phyloP scores from a whole-genome alignment of 2,329 filamentous ascomycete genomes.

The Colletotrichum brevisporum region DNA sequence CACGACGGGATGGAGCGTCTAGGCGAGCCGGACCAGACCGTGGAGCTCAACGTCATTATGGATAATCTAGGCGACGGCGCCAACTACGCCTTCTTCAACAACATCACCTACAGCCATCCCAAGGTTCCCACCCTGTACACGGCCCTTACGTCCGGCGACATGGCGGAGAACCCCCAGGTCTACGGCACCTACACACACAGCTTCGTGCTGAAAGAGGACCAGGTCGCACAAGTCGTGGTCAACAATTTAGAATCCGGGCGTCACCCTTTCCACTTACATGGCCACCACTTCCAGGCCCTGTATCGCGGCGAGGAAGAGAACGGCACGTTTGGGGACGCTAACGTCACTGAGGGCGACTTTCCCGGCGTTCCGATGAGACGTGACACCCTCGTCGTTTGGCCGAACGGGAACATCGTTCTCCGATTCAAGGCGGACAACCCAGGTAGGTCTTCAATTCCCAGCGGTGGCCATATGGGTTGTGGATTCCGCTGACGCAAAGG shows the following conservation, averaged over 20 bases:
- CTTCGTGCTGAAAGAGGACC: constrained; percentile 76
- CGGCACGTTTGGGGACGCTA: constrained; percentile 66
- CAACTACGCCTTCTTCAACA: constrained; percentile 78
- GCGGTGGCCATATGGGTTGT: not conserved
- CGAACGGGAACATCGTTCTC: constrained; percentile 77
- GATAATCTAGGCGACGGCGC: constrained; percentile 73
- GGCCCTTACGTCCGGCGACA: constrained; percentile 74
- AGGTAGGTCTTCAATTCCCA: constrained; percentile 53
- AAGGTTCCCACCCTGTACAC: constrained; percentile 88
- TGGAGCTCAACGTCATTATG: constrained; percentile 75
- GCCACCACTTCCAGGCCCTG: constrained; percentile 80
- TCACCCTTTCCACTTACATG: constrained; percentile 85
- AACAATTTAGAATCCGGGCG: constrained; percentile 81
- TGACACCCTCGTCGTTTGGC: constrained; percentile 77
- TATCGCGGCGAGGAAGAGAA: constrained; percentile 71
- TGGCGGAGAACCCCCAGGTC: constrained; percentile 69
- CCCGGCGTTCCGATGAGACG: constrained; percentile 73
- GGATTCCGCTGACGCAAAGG: not conserved
- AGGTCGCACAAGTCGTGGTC: constrained; percentile 81
- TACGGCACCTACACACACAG: constrained; percentile 78
- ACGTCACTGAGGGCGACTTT: constrained; percentile 61
- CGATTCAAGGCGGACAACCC: constrained; percentile 78
- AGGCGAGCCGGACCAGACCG: constrained; percentile 71
- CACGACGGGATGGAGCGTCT: constrained; percentile 68
- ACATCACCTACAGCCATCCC: constrained; percentile 80